Evolutionary conservation across 2,329 filamentous ascomycete genomes (phyloP).

Genomic region (Dactylellina sp.): DNA sequence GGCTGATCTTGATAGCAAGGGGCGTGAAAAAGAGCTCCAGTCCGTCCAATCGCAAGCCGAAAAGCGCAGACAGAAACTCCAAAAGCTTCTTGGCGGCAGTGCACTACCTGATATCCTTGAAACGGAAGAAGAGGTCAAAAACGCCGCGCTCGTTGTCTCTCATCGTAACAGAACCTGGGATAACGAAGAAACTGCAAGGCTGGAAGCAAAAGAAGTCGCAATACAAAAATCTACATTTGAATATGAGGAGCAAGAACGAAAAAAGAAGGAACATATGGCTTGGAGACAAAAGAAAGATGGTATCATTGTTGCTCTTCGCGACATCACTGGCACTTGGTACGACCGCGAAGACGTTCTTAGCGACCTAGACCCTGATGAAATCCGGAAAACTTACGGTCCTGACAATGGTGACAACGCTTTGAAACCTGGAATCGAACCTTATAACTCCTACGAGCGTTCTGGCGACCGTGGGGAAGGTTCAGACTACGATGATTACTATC

Average conservation of each 20-base stretch:
- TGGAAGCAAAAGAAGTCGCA: neutral
- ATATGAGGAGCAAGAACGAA: neutral
- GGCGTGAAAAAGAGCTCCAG: slow-evolving; percentile 9
- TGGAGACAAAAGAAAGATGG: slow-evolving; percentile 10
- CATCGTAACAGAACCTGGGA: neutral
- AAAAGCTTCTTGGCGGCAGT: slow-evolving; percentile 18
- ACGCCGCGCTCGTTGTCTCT: neutral
- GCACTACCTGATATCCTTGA: neutral
- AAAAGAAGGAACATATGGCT: neutral
- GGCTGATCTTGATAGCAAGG: slow-evolving; percentile 11
- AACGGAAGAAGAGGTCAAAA: slow-evolving; percentile 4
- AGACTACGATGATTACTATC: no score
- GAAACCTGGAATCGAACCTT: neutral
- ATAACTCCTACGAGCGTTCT: neutral
- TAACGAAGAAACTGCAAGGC: neutral
- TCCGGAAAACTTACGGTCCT: neutral
- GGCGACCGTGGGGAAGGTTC: neutral
- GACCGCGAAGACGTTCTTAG: slow-evolving; percentile 7
- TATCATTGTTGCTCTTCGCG: slow-evolving; percentile 7
- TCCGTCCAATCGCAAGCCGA: neutral
- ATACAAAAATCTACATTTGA: no score
- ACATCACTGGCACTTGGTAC: slow-evolving; percentile 7
- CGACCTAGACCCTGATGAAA: slow-evolving; percentile 6
- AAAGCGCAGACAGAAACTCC: slow-evolving; percentile 12
- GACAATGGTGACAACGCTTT: neutral